Percentiles rank a stretch among this genome's conserved stretches.
phyloP scores from a whole-genome alignment of 2,329 filamentous ascomycete genomes.

The Aspergillus pseudoglaucus region DNA sequence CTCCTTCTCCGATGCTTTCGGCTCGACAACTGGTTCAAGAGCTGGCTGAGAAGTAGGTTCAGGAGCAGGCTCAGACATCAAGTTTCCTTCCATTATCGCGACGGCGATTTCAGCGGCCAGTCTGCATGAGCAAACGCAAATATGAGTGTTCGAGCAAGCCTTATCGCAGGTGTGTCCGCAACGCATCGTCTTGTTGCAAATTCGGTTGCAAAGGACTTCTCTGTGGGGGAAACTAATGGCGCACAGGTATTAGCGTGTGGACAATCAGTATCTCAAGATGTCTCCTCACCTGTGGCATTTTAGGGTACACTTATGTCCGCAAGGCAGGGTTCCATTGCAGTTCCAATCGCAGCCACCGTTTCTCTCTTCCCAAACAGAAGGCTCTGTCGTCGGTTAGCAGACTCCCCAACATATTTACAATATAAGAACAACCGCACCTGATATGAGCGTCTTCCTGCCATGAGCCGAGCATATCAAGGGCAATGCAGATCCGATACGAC shows the following conservation, averaged over 20 bases:
- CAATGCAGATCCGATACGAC: slow-evolving; percentile 45
- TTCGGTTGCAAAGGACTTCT: slow-evolving; percentile 26
- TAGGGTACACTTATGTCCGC: slow-evolving; percentile 48
- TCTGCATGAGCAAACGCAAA: slow-evolving; percentile 26
- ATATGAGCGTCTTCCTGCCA: slow-evolving; percentile 45
- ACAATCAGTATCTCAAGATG: not conserved
- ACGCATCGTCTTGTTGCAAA: slow-evolving; percentile 26
- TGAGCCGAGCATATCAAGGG: slow-evolving; percentile 62
- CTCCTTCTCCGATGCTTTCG: not conserved
- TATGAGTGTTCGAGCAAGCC: slow-evolving; percentile 21
- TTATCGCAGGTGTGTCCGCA: slow-evolving; percentile 36
- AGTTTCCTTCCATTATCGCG: not conserved
- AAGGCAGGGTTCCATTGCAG: slow-evolving; percentile 42
- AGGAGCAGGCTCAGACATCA: not conserved
- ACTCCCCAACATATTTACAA: not conserved
- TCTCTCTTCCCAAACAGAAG: slow-evolving; percentile 49
- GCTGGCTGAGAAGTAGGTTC: not conserved
- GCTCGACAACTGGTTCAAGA: not conserved
- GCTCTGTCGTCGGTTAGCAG: slow-evolving; percentile 24
- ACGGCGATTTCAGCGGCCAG: not conserved
- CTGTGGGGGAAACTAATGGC: slow-evolving; percentile 32
- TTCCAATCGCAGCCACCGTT: slow-evolving; percentile 47
- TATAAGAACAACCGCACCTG: slow-evolving; percentile 21
- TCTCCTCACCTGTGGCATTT: slow-evolving; percentile 48
- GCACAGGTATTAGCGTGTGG: slow-evolving; percentile 3